Percentiles rank a stretch among this genome's conserved stretches.
Conservation (phyloP, 441 rosid genomes). For the Eutrema salsugineum region DNA sequence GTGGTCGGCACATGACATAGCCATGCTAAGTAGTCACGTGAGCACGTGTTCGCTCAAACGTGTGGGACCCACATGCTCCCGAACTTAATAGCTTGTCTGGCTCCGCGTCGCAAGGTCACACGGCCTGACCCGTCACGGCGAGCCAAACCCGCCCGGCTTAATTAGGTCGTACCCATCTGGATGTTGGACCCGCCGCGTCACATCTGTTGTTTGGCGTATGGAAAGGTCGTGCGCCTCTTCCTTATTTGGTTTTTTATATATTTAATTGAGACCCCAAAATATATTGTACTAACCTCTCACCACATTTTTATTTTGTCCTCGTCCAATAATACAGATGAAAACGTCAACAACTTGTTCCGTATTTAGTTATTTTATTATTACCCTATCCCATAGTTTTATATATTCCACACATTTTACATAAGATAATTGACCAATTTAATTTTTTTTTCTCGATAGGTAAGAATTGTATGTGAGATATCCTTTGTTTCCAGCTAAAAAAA, state of each 20-base stretch:
- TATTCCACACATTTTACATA: neutral
- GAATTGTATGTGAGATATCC: neutral
- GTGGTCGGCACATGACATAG: neutral
- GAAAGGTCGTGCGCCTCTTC: conserved; percentile 34
- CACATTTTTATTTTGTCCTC: conserved; percentile 15
- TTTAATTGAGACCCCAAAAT: neutral
- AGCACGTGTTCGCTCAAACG: neutral
- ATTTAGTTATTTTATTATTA: conserved; percentile 1
- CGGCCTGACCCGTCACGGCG: conserved; percentile 23
- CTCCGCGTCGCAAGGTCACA: conserved; percentile 37
- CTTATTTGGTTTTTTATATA: neutral
- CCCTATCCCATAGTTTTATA: neutral
- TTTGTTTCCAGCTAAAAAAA: neutral
- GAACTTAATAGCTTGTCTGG: neutral
- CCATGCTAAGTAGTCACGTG: conserved; percentile 19
- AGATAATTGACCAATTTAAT: neutral
- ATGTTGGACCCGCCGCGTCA: conserved; percentile 17
- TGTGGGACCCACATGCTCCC: conserved; percentile 4
- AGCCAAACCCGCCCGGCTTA: conserved; percentile 23
- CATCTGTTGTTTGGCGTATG: conserved; percentile 23
- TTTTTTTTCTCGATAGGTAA: neutral
- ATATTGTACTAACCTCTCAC: conserved; percentile 15
- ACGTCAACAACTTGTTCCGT: conserved; percentile 22
- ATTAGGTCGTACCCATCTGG: conserved; percentile 6
- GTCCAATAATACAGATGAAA: conserved; percentile 15